Conservation (phyloP, 2,329 filamentous ascomycete species). For the Aspergillus cejpii region DNA sequence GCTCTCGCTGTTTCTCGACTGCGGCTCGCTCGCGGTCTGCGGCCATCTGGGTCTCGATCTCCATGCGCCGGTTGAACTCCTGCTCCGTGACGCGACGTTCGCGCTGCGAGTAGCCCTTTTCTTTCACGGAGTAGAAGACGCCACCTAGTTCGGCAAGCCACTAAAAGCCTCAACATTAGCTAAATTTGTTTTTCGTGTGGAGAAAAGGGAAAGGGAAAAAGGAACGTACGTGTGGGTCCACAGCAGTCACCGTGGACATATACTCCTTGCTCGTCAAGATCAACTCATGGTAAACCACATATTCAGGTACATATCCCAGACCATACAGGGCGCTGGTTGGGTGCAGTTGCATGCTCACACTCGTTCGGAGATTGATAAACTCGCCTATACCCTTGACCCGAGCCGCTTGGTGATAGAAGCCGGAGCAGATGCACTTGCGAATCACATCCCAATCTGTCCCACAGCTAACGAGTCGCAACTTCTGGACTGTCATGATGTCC, state of each 20-base stretch:
- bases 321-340: slow-evolving; percentile 91
- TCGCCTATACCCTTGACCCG: slow-evolving; percentile 94
- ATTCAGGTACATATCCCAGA: slow-evolving; percentile 87
- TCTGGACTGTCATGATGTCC: slow-evolving; percentile 91
- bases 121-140: slow-evolving; percentile 95
- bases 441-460: slow-evolving; percentile 97
- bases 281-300: slow-evolving; percentile 95
- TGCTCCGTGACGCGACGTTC: slow-evolving; percentile 83
- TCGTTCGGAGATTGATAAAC: slow-evolving; percentile 93
- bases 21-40: slow-evolving; percentile 63
- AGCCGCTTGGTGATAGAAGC: slow-evolving; percentile 96
- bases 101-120: slow-evolving; percentile 86
- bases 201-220: neutral
- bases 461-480: slow-evolving; percentile 79
- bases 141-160: slow-evolving; percentile 96
- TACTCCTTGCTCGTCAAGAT: slow-evolving; percentile 97
- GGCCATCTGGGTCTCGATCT: slow-evolving; percentile 88
- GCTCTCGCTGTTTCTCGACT: slow-evolving; percentile 36
- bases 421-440: slow-evolving; percentile 91
- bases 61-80: slow-evolving; percentile 87
- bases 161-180: slow-evolving; percentile 17
- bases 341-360: slow-evolving; percentile 87
- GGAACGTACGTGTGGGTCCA: slow-evolving; percentile 67
- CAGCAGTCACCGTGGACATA: slow-evolving; percentile 92
- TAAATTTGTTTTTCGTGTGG: neutral